These are phyloP conservation scores for Volvariella surrecta DNA, from an alignment of 1,284 basidiomycete species.

Conservation along the genomic window DNA sequence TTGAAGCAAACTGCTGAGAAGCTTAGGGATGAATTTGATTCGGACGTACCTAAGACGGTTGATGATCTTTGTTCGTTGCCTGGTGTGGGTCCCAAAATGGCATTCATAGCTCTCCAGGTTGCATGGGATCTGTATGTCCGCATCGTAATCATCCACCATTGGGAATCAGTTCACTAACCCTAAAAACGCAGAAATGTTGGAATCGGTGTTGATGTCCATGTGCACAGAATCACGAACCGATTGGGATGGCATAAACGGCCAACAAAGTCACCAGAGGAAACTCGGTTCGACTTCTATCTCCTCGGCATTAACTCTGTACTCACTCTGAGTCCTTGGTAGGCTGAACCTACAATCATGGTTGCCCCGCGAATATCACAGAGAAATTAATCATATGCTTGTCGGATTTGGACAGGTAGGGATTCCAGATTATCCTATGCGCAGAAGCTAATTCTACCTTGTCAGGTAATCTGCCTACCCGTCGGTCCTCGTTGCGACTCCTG, in stretches of 20 bases:
- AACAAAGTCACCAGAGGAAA: slow-evolving; percentile 85
- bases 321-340: slow-evolving; percentile 26
- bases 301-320: background rate
- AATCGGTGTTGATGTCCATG: slow-evolving; percentile 95
- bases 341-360: slow-evolving; percentile 90
- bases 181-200: slow-evolving; percentile 69
- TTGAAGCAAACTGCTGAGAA: slow-evolving; percentile 66
- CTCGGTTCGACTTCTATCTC: slow-evolving; percentile 40
- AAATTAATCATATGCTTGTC: slow-evolving; percentile 86
- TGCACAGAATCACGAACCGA: slow-evolving; percentile 90
- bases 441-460: too few relatives aligned
- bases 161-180: slow-evolving; percentile 1
- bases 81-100: slow-evolving; percentile 94
- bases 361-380: slow-evolving; percentile 67
- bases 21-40: slow-evolving; percentile 63
- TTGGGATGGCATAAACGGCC: slow-evolving; percentile 84
- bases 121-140: slow-evolving; percentile 73
- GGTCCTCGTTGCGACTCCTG: slow-evolving; percentile 82
- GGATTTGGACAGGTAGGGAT: slow-evolving; percentile 89
- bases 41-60: slow-evolving; percentile 81
- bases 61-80: slow-evolving; percentile 79
- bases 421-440: too few relatives aligned
- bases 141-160: slow-evolving; percentile 15
- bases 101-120: slow-evolving; percentile 74
- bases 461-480: slow-evolving; percentile 79